Base-by-base conservation (phyloP, 768 basidiomycete genomes). In the Panaeolus papilionaceus region DNA sequence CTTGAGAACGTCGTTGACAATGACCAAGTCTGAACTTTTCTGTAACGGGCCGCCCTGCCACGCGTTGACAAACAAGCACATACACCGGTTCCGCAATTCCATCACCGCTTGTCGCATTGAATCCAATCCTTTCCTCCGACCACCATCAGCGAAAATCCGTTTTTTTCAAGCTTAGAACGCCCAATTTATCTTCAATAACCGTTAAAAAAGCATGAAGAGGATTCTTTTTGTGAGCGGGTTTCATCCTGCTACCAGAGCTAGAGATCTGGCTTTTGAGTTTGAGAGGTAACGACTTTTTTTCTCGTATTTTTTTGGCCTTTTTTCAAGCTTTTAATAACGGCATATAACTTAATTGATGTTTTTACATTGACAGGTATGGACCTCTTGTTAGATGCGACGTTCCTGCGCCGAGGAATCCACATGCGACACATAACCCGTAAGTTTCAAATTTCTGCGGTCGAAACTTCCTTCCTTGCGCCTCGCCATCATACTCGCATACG, bases 201-300 rank as follows among this genome's bases (percentile, higher is more conserved):
- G 42, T 16, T 33, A 28, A 64, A 54, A 44, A 12, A 65, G 40
- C 75, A 89, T 92, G 91, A 89, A 90, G 75, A 91, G 93, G 70
- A 95, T 94, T 70, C 86, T 95, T 68, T 95, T 94, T 72, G 93
- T 95, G 54, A 92, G 89, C 73, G 93, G 93, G 20, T 95, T 95
- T 74, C 89, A 93, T 71, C 90, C 91, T 4, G 79, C 87, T n/a
- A 94, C 92, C 3, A 88, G 93, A 26, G 94, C 94, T 9, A 85
- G 90, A 64, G 93, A 94, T 72, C 85, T 96, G 2, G 94, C 94
- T 1, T 92, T 81, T 72, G 93, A 95, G 77, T 95, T 96, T 72
- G 94, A 96, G 84, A 86, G 90, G 94, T 94, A 67, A 58, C 82
- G 77, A 71, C 26, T 38, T 23, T 33, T 61, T 14, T 38, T 23